Evolutionary conservation across 1,139 yeast genomes (phyloP).

Genomic region (Citeromyces hawaiiensis): DNA sequence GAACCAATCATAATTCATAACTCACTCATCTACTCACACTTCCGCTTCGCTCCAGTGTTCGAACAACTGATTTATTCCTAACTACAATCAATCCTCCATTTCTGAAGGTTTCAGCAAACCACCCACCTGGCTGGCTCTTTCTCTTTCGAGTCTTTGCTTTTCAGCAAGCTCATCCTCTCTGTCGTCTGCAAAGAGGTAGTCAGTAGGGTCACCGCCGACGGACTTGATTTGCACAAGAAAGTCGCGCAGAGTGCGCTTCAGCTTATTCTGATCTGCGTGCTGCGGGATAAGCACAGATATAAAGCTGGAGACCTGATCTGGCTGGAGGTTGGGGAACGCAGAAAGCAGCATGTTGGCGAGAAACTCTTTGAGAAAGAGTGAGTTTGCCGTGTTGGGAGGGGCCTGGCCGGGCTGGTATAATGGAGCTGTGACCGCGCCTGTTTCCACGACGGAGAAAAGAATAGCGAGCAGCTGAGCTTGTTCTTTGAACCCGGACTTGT

Average conservation of each 20-base stretch:
- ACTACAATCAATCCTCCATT: conserved; percentile 59
- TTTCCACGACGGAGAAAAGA: conserved; percentile 74
- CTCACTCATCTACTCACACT: no score
- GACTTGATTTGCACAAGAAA: conserved; percentile 94
- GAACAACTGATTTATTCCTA: no score
- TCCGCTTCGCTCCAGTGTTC: no score
- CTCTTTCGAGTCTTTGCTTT: conserved; percentile 56
- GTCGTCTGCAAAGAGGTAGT: conserved; percentile 90
- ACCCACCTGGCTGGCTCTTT: conserved; percentile 78
- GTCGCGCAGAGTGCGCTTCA: conserved; percentile 83
- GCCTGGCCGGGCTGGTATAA: conserved; percentile 62
- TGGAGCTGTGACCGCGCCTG: conserved; percentile 60
- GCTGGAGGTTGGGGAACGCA: conserved; percentile 86
- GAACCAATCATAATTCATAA: no score
- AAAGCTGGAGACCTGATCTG: conserved; percentile 72
- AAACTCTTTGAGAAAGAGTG: conserved; percentile 67
- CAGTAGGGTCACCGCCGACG: conserved; percentile 88
- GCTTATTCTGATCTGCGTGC: conserved; percentile 62
- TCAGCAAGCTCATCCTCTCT: conserved; percentile 68
- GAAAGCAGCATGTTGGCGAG: conserved; percentile 67
- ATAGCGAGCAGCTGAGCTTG: conserved; percentile 81
- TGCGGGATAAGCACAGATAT: conserved; percentile 62
- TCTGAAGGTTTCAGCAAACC: conserved; percentile 96
- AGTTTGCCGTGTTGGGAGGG: conserved; percentile 73
- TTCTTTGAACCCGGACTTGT: conserved; percentile 86